Conservation (phyloP, 1,284 basidiomycete species). For the Cutaneotrichosporon sp. region DNA sequence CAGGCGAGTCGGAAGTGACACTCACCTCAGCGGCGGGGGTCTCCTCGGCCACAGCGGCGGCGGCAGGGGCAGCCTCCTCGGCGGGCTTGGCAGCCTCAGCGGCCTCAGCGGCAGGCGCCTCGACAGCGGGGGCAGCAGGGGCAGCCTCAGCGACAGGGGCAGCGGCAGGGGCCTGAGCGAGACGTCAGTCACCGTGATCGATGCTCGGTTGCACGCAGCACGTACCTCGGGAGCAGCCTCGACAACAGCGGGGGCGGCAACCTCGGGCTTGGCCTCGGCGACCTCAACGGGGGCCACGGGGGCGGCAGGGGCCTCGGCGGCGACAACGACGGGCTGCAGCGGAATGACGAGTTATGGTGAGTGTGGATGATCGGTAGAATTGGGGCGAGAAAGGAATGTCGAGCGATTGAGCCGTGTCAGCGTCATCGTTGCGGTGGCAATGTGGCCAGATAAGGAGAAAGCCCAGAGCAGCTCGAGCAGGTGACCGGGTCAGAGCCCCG, state of each 20-base stretch:
- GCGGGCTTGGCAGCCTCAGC: constrained; percentile 34
- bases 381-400: constrained; percentile 3
- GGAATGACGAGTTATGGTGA: neutral
- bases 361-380: neutral
- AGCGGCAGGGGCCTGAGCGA: constrained; percentile 2
- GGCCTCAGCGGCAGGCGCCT: constrained; percentile 37
- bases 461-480: neutral
- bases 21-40: constrained; percentile 22
- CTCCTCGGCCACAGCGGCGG: constrained; percentile 21
- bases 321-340: constrained; percentile 11
- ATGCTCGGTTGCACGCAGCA: neutral
- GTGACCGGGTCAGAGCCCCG: neutral
- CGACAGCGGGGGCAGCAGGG: constrained; percentile 25
- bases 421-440: neutral
- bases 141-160: constrained; percentile 11
- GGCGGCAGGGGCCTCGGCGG: constrained; percentile 10
- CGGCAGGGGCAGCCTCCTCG: constrained; percentile 8
- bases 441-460: neutral
- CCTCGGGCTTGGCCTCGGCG: constrained; percentile 12
- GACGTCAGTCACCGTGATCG: constrained; percentile 2
- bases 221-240: constrained; percentile 12
- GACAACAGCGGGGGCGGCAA: constrained; percentile 16
- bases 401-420: neutral
- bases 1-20: neutral
- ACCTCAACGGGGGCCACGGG: constrained; percentile 25